Evolutionary conservation across 768 basidiomycete genomes (phyloP).

Genomic region (Serpula lacrymans): DNA sequence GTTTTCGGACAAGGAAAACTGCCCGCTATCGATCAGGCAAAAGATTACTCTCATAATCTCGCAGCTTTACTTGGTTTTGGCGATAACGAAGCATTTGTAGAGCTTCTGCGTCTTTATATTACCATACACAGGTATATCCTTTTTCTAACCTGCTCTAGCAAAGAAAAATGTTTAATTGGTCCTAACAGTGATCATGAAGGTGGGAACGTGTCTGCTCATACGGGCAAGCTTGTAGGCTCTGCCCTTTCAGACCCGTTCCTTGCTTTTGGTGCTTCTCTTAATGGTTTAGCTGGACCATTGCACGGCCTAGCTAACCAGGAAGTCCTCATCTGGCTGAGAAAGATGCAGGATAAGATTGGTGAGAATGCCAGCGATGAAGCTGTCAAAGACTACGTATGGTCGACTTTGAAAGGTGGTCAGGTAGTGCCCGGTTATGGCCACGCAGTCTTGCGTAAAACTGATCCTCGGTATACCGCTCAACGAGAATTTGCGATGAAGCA

Average conservation of each 20-base stretch:
- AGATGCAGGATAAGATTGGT: conserved; percentile 90
- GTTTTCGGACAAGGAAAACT: conserved; percentile 87
- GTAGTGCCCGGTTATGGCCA: conserved; percentile 94
- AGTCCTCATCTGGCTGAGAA: conserved; percentile 89
- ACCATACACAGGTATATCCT: conserved; percentile 81
- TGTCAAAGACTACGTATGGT: conserved; percentile 93
- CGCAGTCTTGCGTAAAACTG: conserved; percentile 85
- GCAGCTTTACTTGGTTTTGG: conserved; percentile 89
- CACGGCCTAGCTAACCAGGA: conserved; percentile 98
- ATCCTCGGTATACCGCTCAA: conserved; percentile 89
- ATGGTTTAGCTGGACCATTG: conserved; percentile 94
- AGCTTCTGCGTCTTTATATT: conserved; percentile 93
- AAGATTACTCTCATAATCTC: conserved; percentile 90
- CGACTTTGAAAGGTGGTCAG: conserved; percentile 87
- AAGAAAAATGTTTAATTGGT: conserved; percentile 1
- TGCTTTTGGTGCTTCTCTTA: conserved; percentile 86
- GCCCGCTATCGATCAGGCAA: conserved; percentile 74
- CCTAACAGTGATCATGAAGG: conserved; percentile 86
- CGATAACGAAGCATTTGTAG: conserved; percentile 83
- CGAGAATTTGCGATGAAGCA: conserved; percentile 87
- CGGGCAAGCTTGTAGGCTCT: conserved; percentile 89
- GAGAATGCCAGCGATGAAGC: conserved; percentile 81
- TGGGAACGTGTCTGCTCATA: conserved; percentile 96
- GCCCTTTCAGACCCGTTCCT: conserved; percentile 98
- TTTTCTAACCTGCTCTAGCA: neutral